phyloP scores from a whole-genome alignment of 148 eudicot genomes.

The Heliamphora exappendiculata region DNA sequence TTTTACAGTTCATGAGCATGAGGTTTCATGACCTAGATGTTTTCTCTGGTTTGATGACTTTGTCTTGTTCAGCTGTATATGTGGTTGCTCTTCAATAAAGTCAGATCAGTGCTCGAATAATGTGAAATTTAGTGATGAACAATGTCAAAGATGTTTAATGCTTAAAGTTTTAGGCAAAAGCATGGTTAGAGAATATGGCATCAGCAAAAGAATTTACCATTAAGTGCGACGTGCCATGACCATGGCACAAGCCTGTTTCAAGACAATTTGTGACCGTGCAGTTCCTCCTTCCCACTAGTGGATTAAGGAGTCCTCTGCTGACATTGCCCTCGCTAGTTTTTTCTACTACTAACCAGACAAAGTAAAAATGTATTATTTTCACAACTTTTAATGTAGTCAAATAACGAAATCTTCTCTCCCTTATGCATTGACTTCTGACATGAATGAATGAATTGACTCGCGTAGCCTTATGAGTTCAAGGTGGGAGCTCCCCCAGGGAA shows the following conservation, averaged over 20 bases:
- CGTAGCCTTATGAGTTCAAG: slow-evolving; percentile 89
- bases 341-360: neutral
- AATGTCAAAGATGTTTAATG: neutral
- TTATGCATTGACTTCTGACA: slow-evolving; percentile 6
- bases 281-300: no score
- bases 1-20: neutral
- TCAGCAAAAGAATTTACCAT: neutral
- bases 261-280: neutral
- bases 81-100: neutral
- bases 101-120: slow-evolving; percentile 1
- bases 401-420: neutral
- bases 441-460: slow-evolving; percentile 7
- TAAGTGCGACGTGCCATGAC: neutral
- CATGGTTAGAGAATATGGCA: neutral
- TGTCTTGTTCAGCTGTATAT: neutral
- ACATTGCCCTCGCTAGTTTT: neutral
- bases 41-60: neutral
- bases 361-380: neutral
- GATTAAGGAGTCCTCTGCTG: neutral
- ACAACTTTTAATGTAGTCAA: neutral
- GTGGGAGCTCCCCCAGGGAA: slow-evolving; percentile 89
- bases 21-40: neutral
- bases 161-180: neutral
- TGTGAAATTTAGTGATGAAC: neutral
- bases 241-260: neutral